Base-by-base conservation (phyloP, 768 basidiomycete genomes). In the Pleurotus platypus region DNA sequence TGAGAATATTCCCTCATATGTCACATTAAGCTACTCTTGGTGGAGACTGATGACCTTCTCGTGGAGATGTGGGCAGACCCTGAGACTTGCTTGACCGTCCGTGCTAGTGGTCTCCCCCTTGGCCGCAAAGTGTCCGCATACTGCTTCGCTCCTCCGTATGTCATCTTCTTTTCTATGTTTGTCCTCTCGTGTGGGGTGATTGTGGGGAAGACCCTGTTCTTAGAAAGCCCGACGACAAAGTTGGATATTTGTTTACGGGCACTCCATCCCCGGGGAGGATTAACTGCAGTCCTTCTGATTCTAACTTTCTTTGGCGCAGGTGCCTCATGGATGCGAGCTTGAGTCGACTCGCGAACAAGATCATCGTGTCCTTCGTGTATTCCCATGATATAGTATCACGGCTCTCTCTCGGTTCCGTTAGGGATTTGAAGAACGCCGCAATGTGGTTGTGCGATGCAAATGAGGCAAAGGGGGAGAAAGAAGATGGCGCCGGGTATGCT, bases 61-160 rank as follows among this genome's bases (percentile, higher is more conserved):
- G 16, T 43, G 43, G 59, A 92, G 90, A 87, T 89, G 82, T 94
- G 91, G 91, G 89, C 90, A 1, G 89, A 92, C 66, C 89, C 89
- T 16, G 78, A 73, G 60, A 92, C 86, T 1, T 91, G 91, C 60
- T 74, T 87, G 42, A 94, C 80, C 0, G 79, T 81, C 38, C 73
- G 77, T 46, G 82, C 85, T 26, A 88, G 88, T 59, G 89, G 89
- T 5, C 77, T 92, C 12, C 89, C 90, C 9, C 71, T 76, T 12
- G 81, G 80, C 54, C 76, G 90, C 40, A 75, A 80, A 35, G 86
- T 90, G 11, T 83, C 83, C 22, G 89, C 86, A 1, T 92, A 89
- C 64, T 88, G 86, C 64, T 87, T 91, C 67, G 90, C 83, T 18
- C 89, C 91, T 43, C 90, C 90, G 81, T 92, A 72, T 40, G 85